These are phyloP conservation scores for Fraxinus xanthoxyloides DNA, from an alignment of 305 asterid species.

Conservation along the genomic window DNA sequence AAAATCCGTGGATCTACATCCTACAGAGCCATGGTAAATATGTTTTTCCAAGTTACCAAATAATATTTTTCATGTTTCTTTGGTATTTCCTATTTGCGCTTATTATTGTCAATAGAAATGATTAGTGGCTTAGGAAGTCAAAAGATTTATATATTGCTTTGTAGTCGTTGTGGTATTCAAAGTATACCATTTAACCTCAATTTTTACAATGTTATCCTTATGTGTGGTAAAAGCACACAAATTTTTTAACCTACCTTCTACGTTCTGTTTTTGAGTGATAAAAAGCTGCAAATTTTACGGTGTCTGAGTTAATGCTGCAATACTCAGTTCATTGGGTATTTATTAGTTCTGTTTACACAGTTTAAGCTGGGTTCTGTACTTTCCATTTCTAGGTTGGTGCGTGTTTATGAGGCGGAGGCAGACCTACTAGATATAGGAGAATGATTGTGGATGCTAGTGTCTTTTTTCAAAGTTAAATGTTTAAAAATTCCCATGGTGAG, in stretches of 20 bases:
- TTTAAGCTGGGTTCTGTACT: background rate
- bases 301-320: background rate
- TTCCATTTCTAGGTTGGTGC: background rate
- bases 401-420: background rate
- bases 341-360: background rate
- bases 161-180: background rate
- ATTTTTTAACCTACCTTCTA: background rate
- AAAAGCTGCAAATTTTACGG: background rate
- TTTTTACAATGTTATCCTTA: background rate
- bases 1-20: conserved; percentile 96
- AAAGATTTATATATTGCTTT: background rate
- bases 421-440: background rate
- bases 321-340: background rate
- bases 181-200: conserved; percentile 15
- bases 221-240: background rate
- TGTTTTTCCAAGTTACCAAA: conserved; percentile 5
- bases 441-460: background rate
- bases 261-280: background rate
- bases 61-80: background rate
- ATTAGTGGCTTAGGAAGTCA: background rate
- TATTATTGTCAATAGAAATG: background rate
- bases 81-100: conserved; percentile 11
- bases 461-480: conserved; percentile 8
- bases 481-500: conserved; percentile 6
- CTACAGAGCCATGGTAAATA: conserved; percentile 91